Evolutionary conservation across 2,329 filamentous ascomycete genomes (phyloP), one percentile per base, ranked within the genome.

Genomic region (Trichoderma sp.): DNA sequence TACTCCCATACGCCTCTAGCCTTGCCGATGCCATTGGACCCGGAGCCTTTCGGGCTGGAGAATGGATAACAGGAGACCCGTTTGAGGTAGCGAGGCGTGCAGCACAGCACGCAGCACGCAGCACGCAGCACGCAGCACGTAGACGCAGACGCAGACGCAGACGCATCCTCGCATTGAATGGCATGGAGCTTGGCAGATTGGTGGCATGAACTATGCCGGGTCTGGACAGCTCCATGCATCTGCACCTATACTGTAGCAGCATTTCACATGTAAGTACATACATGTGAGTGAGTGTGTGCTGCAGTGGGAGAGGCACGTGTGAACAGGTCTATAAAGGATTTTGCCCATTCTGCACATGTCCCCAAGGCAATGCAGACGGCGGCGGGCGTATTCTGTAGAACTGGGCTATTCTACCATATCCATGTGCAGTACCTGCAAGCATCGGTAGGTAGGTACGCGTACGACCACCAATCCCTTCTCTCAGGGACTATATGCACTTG

Each of bases 161-260:
- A 52, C 34, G 52, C 61, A 66, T 39, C 56, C 63, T 58, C 52
- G 63, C 63, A 66, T 58, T 34, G n/a, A 55, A 55, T 34, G 52
- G 52, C 39, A 56, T 65, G 51, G 51, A 56, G 16, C 56, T 46
- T 43, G 39, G 51, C 61, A 55, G 52, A 26, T 30, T 52, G 52
- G 26, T 39, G 26, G 54, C 61, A 66, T 66, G 63, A 66, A 66
- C 63, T 49, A 32, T 43, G 16, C 39, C 39, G 28, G 46, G 63
- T 66, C 63, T 66, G 52, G 63, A 66, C 52, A 21, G 30, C 63
- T 66, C 63, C 24, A 37, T 66, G 63, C 39, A 66, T 66, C 63
- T 59, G 63, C 63, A 59, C 51, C 34, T 66, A 16, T 66, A 16
- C 63, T 59, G 49, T 59, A 46, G 26, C 18, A 49, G 63, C 52